Conservation (phyloP, 2,329 filamentous ascomycete genomes). For the Botrytis porri region DNA sequence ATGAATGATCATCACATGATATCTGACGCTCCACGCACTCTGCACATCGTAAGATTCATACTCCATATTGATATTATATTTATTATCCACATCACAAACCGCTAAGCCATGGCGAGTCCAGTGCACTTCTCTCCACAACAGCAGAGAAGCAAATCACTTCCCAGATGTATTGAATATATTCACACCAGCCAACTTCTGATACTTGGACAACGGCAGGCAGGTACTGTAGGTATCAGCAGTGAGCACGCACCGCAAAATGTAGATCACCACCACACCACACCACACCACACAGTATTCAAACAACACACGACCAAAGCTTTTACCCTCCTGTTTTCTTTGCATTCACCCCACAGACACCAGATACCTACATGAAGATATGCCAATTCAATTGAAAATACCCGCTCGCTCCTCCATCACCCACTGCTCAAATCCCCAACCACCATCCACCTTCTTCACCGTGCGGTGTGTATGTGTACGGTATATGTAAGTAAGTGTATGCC, state of each 20-base stretch:
- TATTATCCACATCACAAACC: background rate
- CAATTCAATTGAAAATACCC: background rate
- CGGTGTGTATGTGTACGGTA: background rate
- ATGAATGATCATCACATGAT: conserved; percentile 3
- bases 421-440: background rate
- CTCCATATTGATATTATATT: background rate
- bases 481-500: background rate
- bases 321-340: background rate
- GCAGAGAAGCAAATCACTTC: background rate
- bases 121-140: background rate
- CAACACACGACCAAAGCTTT: conserved; percentile 1
- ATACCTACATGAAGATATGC: background rate
- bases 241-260: background rate
- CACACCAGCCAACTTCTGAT: background rate
- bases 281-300: no score
- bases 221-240: background rate
- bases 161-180: background rate
- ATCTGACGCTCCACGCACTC: background rate
- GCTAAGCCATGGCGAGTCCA: background rate
- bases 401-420: background rate
- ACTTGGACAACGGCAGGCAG: background rate
- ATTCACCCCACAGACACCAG: background rate
- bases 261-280: background rate
- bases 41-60: no score
- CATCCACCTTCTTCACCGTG: background rate